Evolutionary conservation across 1,284 basidiomycete genomes (phyloP).

Genomic region (Vanrija sp.): DNA sequence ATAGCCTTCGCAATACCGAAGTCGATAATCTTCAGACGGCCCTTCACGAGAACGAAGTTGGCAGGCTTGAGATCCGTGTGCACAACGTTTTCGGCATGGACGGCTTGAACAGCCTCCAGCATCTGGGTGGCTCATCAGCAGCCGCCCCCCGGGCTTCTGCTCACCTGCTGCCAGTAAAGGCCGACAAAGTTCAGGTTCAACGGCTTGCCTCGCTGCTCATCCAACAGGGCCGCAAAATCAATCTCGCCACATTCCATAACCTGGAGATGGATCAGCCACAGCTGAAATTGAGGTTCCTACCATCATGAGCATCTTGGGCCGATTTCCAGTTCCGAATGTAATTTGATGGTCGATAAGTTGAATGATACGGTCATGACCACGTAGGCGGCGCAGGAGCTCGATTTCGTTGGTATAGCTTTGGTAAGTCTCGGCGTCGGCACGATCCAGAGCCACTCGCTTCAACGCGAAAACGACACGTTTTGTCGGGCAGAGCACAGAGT

Average conservation of each 20-base stretch:
- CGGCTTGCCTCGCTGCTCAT: conserved; percentile 73
- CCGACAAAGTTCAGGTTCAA: conserved; percentile 88
- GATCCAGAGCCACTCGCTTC: conserved; percentile 81
- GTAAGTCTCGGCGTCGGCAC: conserved; percentile 78
- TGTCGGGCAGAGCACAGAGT: conserved; percentile 70
- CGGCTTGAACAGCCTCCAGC: conserved; percentile 90
- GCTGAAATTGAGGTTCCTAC: conserved; percentile 35
- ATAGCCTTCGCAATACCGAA: conserved; percentile 97
- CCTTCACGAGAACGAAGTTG: conserved; percentile 90
- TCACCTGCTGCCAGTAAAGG: conserved; percentile 90
- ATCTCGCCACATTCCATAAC: conserved; percentile 93
- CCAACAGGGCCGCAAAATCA: conserved; percentile 73
- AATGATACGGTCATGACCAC: conserved; percentile 84
- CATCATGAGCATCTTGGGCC: conserved; percentile 67
- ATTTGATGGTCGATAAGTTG: conserved; percentile 79
- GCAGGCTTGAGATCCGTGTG: conserved; percentile 95
- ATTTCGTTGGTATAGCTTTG: conserved; percentile 94
- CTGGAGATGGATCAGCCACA: conserved; percentile 29
- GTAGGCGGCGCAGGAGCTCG: conserved; percentile 73
- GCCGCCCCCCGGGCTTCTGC: conserved; percentile 17
- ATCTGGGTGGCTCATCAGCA: conserved; percentile 57
- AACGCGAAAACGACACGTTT: conserved; percentile 75
- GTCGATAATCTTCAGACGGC: conserved; percentile 89
- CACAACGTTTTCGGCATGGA: conserved; percentile 93
- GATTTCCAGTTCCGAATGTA: conserved; percentile 57